Evolutionary conservation across 2,329 filamentous ascomycete species (phyloP), one percentile per base, ranked within the genome.

Genomic region (Alternaria gansuensis): DNA sequence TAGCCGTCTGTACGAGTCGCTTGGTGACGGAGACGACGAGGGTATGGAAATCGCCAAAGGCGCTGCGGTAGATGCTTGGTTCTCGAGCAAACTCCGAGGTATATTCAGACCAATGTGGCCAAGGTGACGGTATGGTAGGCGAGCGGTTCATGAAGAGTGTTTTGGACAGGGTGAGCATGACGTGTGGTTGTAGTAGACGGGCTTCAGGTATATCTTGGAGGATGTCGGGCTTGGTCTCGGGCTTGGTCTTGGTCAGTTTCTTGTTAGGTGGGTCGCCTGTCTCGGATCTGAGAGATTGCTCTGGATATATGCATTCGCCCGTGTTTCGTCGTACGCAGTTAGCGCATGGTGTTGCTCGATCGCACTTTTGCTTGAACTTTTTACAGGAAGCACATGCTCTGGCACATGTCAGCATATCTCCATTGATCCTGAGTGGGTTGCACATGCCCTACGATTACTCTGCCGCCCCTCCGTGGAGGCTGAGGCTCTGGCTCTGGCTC

Each of bases 21-120:
- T 85, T 86, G 0, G 90, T 93, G 13, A 95, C 65, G 52, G 85
- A 90, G 1, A 90, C 74, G 0, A 85, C 81, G 2, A 97, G 76
- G 8, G 85, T 85, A 69, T 93, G 84, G 43, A 97, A 89, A 66
- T 95, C 91, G 5, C 86, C 83, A n/a, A 96, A 83, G 0, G 90
- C 88, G 2, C 91, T 93, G 6, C 88, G 85, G 65, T 90, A 88
- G 23, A 97, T 85, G 0, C 89, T 87, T 0, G 93, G 93, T 3
- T 81, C 81, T 55, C 52, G 49, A 7, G 67, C 62, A 21, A 69
- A 54, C 8, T 72, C 71, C 1, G 68, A 69, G 4, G 53, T 62
- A 23, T 69, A 68, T 33, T 67, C 63, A 8, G 65, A 66, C 80
- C 81, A 68, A 41, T 77, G 71, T 11, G 65, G 65, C 65, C 67